Conservation (phyloP, 192 early-diverging fungal genomes). For the Pilobolus umbonatus region DNA sequence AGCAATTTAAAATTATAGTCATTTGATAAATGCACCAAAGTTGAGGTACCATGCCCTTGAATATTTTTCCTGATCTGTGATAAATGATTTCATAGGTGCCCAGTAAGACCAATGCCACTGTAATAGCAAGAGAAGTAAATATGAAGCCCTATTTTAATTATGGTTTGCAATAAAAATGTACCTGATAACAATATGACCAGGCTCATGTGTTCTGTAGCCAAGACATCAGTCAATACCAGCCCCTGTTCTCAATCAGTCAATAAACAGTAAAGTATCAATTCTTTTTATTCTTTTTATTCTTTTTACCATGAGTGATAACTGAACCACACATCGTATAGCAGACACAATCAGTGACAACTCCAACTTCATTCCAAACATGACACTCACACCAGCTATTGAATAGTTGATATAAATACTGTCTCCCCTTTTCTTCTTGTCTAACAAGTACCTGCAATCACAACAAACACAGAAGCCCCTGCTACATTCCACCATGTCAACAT, state of each 20-base stretch:
- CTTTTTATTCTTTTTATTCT: neutral
- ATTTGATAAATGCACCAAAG: constrained; percentile 18
- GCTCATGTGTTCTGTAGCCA: constrained; percentile 53
- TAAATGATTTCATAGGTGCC: constrained; percentile 66
- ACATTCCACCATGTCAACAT: constrained; percentile 19
- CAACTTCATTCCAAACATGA: constrained; percentile 57
- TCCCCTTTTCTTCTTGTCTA: neutral
- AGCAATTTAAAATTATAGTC: constrained; percentile 23
- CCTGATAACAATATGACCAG: constrained; percentile 57
- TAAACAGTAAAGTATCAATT: neutral
- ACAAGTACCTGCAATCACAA: constrained; percentile 18
- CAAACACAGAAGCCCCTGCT: constrained; percentile 14
- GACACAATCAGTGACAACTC: constrained; percentile 63
- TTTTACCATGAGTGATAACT: constrained; percentile 68
- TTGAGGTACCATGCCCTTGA: constrained; percentile 65
- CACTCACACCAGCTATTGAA: constrained; percentile 12
- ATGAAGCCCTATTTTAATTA: neutral
- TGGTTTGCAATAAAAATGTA: constrained; percentile 37
- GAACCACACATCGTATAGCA: constrained; percentile 67
- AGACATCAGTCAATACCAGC: constrained; percentile 61
- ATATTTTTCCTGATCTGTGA: constrained; percentile 63
- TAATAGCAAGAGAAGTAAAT: neutral
- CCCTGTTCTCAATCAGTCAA: constrained; percentile 37
- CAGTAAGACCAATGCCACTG: constrained; percentile 54
- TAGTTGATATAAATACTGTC: neutral